Conservation (phyloP, 352 stramenopile genomes). For the Thalassiosira gravida region DNA sequence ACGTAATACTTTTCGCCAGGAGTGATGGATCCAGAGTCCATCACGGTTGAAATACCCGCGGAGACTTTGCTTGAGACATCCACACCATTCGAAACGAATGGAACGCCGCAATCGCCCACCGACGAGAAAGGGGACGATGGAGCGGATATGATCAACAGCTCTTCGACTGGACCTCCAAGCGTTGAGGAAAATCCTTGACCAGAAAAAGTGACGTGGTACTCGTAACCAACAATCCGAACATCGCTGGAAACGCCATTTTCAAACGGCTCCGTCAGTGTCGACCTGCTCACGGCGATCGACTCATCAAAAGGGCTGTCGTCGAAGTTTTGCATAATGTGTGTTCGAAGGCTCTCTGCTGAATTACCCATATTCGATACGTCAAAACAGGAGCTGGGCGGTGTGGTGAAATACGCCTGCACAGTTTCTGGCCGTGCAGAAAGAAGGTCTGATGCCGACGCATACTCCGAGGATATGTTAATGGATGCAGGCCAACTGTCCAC, state of each 20-base stretch:
- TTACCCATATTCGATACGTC: slow-evolving; percentile 75
- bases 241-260: slow-evolving; percentile 35
- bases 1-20: slow-evolving; percentile 90
- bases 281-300: slow-evolving; percentile 81
- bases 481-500: slow-evolving; percentile 51
- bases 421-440: slow-evolving; percentile 13
- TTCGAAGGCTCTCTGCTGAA: slow-evolving; percentile 80
- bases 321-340: slow-evolving; percentile 86
- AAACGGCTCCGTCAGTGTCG: slow-evolving; percentile 58
- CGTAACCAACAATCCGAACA: slow-evolving; percentile 64
- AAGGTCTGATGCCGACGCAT: slow-evolving; percentile 69
- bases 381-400: slow-evolving; percentile 76
- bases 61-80: slow-evolving; percentile 60
- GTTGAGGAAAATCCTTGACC: slow-evolving; percentile 81
- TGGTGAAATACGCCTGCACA: slow-evolving; percentile 63
- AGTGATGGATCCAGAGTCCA: slow-evolving; percentile 87
- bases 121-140: slow-evolving; percentile 42
- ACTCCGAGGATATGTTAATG: slow-evolving; percentile 54
- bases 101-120: slow-evolving; percentile 32
- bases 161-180: slow-evolving; percentile 67
- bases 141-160: slow-evolving; percentile 62
- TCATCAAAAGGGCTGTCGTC: slow-evolving; percentile 79
- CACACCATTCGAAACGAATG: slow-evolving; percentile 47
- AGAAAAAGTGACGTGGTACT: slow-evolving; percentile 90
- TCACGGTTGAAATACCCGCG: slow-evolving; percentile 69